Conservation (phyloP, 345 rosid species). For the Populus nigra region DNA sequence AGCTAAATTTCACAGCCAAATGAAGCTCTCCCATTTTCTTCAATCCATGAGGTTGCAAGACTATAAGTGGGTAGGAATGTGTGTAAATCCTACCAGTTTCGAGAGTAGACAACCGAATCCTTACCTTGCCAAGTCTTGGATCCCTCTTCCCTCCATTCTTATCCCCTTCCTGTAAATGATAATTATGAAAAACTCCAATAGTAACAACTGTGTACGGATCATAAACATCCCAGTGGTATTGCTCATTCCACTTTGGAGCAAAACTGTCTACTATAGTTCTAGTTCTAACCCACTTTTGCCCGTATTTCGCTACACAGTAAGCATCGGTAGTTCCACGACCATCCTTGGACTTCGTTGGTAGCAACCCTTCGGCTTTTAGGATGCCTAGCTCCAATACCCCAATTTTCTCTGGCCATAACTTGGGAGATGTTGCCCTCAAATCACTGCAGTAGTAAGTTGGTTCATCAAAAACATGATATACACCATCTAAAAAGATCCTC, state of each 20-base stretch:
- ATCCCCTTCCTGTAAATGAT: conserved; percentile 23
- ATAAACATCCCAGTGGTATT: conserved; percentile 58
- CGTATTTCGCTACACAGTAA: conserved; percentile 51
- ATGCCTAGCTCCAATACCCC: conserved; percentile 58
- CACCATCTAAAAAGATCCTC: conserved; percentile 49
- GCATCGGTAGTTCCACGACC: conserved; percentile 45
- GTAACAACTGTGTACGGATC: conserved; percentile 50
- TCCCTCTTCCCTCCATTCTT: conserved; percentile 21
- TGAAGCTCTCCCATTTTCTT: conserved; percentile 52
- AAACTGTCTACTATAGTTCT: conserved; percentile 42
- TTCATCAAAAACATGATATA: conserved; percentile 55
- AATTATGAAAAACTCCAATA: conserved; percentile 45
- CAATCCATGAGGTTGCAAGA: conserved; percentile 39
- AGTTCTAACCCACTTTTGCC: conserved; percentile 51
- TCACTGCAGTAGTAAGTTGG: conserved; percentile 53
- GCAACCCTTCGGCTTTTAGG: conserved; percentile 40
- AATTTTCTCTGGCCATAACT: conserved; percentile 36
- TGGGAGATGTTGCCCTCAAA: conserved; percentile 41
- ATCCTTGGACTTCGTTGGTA: conserved; percentile 44
- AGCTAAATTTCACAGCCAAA: conserved; percentile 40
- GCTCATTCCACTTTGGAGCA: conserved; percentile 49
- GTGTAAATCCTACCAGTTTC: conserved; percentile 39
- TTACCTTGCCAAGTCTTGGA: conserved; percentile 42
- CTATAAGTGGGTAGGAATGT: conserved; percentile 41
- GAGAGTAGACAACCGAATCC: conserved; percentile 44